Percentiles rank a stretch among this genome's conserved stretches.
Evolutionary conservation across 2,329 filamentous ascomycete genomes (phyloP).

Genomic region (Diaporthe ampelina): DNA sequence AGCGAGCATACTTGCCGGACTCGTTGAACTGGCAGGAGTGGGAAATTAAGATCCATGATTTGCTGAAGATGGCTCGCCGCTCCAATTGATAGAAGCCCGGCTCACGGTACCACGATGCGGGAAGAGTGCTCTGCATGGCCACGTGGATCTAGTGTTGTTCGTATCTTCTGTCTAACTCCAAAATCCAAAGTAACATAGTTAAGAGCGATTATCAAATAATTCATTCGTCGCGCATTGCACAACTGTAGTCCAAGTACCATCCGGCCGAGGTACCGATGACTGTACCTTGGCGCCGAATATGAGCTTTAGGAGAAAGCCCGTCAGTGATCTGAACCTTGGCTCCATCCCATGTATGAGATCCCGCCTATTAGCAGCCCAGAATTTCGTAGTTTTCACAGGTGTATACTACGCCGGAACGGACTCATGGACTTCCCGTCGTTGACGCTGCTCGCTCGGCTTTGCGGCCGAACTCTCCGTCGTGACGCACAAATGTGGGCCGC

Average conservation of each 20-base stretch:
- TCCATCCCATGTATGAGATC: too few relatives aligned
- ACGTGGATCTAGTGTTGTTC: background rate
- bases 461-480: conserved; percentile 11
- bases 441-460: background rate
- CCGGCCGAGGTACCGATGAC: background rate
- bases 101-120: conserved; percentile 59
- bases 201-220: background rate
- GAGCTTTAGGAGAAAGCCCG: too few relatives aligned
- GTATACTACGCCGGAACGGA: background rate
- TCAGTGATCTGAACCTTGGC: background rate
- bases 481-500: background rate
- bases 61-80: conserved; percentile 58
- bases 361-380: too few relatives aligned
- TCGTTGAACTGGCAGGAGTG: conserved; percentile 52
- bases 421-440: background rate
- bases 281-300: background rate
- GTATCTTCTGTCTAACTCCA: background rate
- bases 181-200: too few relatives aligned
- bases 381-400: background rate
- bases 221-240: background rate
- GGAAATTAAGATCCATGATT: conserved; percentile 54
- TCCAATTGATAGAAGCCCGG: conserved; percentile 59
- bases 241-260: background rate
- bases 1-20: conserved; percentile 52
- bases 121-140: conserved; percentile 45